Conservation (phyloP, 768 basidiomycete species). For the Leccinum subgranulosum region DNA sequence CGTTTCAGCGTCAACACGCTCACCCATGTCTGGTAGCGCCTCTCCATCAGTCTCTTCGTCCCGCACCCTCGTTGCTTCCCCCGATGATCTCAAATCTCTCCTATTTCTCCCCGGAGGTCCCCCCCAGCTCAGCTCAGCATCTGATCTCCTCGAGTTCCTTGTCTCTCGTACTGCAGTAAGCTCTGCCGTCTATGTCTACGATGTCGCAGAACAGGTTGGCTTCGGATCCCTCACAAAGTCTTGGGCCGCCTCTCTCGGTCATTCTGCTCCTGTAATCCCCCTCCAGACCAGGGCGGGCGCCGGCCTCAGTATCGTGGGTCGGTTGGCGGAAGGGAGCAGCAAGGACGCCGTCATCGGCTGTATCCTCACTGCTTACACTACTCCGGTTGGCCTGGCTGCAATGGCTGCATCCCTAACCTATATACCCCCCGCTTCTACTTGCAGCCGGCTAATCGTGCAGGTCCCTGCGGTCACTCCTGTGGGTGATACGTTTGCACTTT, state of each 20-base stretch:
- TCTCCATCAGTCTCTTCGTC: constrained; percentile 16
- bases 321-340: constrained; percentile 78
- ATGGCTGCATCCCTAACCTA: constrained; percentile 80
- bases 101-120: constrained; percentile 1
- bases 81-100: constrained; percentile 30
- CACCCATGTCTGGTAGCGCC: constrained; percentile 2
- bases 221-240: constrained; percentile 72
- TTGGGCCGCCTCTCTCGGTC: constrained; percentile 46
- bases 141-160: constrained; percentile 64
- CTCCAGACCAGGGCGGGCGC: constrained; percentile 86
- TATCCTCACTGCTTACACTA: constrained; percentile 75
- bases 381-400: constrained; percentile 75
- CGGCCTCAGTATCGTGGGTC: constrained; percentile 73
- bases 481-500: constrained; percentile 65
- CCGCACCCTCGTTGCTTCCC: constrained; percentile 33
- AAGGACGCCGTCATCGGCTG: constrained; percentile 57
- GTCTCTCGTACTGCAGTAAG: constrained; percentile 53
- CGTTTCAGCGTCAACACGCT: no score
- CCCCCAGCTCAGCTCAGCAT: constrained; percentile 40
- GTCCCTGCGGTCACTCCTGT: constrained; percentile 71
- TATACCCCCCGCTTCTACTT: constrained; percentile 59
- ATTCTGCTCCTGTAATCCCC: constrained; percentile 54
- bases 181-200: constrained; percentile 76
- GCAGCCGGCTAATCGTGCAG: constrained; percentile 76
- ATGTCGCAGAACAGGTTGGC: constrained; percentile 80